Evolutionary conservation across 2,329 filamentous ascomycete species (phyloP), one percentile per base, ranked within the genome.

Genomic region (Pyricularia sp.): DNA sequence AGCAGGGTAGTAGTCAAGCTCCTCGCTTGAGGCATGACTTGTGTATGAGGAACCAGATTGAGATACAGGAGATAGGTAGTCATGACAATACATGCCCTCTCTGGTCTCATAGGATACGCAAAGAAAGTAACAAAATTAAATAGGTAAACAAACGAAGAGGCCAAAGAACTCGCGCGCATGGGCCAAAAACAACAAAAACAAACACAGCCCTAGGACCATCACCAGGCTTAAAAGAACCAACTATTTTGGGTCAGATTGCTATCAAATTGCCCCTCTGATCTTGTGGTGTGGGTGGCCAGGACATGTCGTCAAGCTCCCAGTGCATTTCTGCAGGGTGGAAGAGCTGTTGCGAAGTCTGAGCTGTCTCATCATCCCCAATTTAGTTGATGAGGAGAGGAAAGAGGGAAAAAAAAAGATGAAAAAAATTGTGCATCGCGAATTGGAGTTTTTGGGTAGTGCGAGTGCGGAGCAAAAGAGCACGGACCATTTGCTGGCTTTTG

Each of bases 361-460:
- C 86, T 85, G 82, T 83, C 88, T 91, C 90, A 86, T 93, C 90
- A 90, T 84, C 78, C 87, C 88, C 90, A 89, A 86, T 87, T 87
- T 92, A 92, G 90, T 92, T 92, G 88, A 80, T 87, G 79, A 78
- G 80, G 83, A 85, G 81, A 78, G 80, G 80, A 82, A 79, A 73
- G 74, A 75, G 74, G 71, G 71, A 72, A 68, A 72, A 71, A 72
- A 68, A 72, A 68, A 68, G 70, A 64, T 68, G 69, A 58, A 2
- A 9, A 61, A 72, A 73, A 28, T 42, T 20, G 28, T 17, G 11
- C 30, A 30, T 33, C 25, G 26, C 17, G 28, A 67, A 36, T 14
- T 36, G 33, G 28, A 67, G 42, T 67, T 67, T 55, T n/a, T 65
- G 23, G 58, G 58, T 61, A 26, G 58, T 61, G 58, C 10, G 58